Evolutionary conservation across 495 filamentous ascomycete genomes (phyloP).

Genomic region (Hyaloscypha finlandica): DNA sequence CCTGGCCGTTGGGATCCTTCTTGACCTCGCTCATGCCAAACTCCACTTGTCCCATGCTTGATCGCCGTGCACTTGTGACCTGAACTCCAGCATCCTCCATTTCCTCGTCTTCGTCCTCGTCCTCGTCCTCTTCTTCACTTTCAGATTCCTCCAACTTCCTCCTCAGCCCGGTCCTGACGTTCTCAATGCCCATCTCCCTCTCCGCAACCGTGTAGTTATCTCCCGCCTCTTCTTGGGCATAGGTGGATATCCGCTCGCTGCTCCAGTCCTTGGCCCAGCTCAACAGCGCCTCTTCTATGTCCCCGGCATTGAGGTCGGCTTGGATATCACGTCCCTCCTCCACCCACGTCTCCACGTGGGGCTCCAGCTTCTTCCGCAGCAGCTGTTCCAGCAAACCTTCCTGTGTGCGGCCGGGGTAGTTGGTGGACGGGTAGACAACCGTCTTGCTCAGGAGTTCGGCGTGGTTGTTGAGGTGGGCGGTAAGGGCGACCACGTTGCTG

Average conservation of each 20-base stretch:
- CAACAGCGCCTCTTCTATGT: slow-evolving; percentile 33
- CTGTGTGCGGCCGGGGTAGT: slow-evolving; percentile 72
- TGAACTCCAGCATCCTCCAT: slow-evolving; percentile 45
- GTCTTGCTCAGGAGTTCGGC: slow-evolving; percentile 60
- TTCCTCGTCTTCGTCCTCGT: slow-evolving; percentile 56
- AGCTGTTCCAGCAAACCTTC: slow-evolving; percentile 62
- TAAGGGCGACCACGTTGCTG: slow-evolving; percentile 60
- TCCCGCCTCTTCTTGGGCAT: slow-evolving; percentile 50
- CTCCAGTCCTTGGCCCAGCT: slow-evolving; percentile 42
- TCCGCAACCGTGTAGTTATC: slow-evolving; percentile 68
- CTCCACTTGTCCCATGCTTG: slow-evolving; percentile 42
- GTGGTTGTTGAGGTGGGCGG: slow-evolving; percentile 58
- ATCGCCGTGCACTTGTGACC: slow-evolving; percentile 44
- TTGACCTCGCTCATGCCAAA: slow-evolving; percentile 39
- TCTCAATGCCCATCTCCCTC: slow-evolving; percentile 62
- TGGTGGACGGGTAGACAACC: slow-evolving; percentile 72
- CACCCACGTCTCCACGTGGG: slow-evolving; percentile 71
- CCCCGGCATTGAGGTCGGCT: slow-evolving; percentile 34
- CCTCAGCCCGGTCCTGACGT: slow-evolving; percentile 69
- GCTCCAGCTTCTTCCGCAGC: slow-evolving; percentile 80
- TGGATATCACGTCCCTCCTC: slow-evolving; percentile 52
- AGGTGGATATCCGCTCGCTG: slow-evolving; percentile 38
- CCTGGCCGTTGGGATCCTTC: slow-evolving; percentile 34
- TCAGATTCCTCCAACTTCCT: slow-evolving; percentile 55
- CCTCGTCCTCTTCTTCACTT: slow-evolving; percentile 49